phyloP scores from a whole-genome alignment of 2,329 filamentous ascomycete species.

The Chrysoporthe austroafricana region DNA sequence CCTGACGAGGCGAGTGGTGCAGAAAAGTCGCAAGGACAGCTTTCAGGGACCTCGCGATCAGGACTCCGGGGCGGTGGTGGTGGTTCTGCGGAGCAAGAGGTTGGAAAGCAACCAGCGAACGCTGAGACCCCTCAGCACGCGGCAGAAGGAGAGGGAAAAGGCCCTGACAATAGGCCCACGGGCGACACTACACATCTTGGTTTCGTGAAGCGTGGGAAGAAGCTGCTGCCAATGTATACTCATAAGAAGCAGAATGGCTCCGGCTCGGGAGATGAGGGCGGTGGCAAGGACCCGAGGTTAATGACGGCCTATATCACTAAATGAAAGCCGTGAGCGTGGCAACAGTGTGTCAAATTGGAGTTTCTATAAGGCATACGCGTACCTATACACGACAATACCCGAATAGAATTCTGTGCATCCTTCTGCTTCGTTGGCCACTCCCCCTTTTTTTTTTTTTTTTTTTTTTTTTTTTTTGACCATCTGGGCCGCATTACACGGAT shows the following conservation, averaged over 20 bases:
- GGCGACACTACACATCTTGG: constrained; percentile 17
- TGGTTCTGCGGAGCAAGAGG: not conserved
- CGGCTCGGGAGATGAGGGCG: not conserved
- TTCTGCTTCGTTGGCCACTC: not conserved
- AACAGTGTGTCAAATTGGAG: not conserved
- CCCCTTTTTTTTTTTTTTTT: too few species aligned
- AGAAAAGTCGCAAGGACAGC: constrained; percentile 9
- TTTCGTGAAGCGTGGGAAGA: constrained; percentile 23
- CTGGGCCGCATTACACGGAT: not conserved
- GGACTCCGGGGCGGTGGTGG: constrained; percentile 6
- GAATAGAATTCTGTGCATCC: not conserved
- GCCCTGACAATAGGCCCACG: not conserved
- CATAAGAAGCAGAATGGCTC: not conserved
- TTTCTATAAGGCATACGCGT: not conserved
- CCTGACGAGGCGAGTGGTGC: constrained; percentile 24
- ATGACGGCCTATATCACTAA: constrained; percentile 19
- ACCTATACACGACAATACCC: constrained; percentile 1
- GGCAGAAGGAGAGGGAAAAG: not conserved
- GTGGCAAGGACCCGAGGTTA: constrained; percentile 3
- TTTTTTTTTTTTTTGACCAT: not conserved
- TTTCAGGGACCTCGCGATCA: not conserved
- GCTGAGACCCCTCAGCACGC: not conserved
- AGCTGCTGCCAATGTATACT: constrained; percentile 15
- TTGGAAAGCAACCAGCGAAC: not conserved
- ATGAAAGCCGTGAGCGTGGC: constrained; percentile 9